Base-by-base conservation (phyloP, 2,329 filamentous ascomycete genomes). In the Diplodia scrobiculata region DNA sequence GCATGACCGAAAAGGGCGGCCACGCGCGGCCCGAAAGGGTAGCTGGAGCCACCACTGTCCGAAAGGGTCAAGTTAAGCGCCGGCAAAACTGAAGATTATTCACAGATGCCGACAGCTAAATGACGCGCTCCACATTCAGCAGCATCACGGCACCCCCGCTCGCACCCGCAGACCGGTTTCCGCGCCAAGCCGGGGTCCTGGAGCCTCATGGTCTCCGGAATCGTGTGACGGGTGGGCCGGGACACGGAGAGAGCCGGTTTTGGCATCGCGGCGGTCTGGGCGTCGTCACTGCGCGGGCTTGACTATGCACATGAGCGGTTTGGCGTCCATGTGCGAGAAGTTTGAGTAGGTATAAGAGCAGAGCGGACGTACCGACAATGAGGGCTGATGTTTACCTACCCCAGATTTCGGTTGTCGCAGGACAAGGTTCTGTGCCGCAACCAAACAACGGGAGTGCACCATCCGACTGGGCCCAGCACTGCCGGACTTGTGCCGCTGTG, bases 181-280 rank as follows among this genome's bases (percentile, higher is more conserved):
- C 17, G n/a, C 27, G 58, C 58, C 58, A 6, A 36, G 41, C 2
- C 41, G 58, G 41, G 27, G 27, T 34, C 11, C 27, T 11, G 29
- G 21, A 19, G 58, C 27, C 29, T 45, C n/a, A 36, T 21, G n/a
- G 29, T 25, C 45, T 34, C 45, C 41, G 27, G 41, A 19, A 36
- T 36, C 41, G 58, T 45, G 58, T 60, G 55, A 60, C 55, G 41
- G 27, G 21, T 51, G 58, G 58, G 41, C 58, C 58, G 27, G 17
- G 17, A 14, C 27, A 50, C 58, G 58, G 58, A 62, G 45, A n/a
- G 27, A 27, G 41, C 58, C 58, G 58, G 2, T 62, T 62, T 50
- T 2, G 58, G 58, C n/a, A 10, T 13, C 4, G 9, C 13, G 4
- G 29, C 27, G 58, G 29, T 47, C 45, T 32, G 41, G 55, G 58